Percentiles rank a stretch among this genome's conserved stretches.
phyloP scores from a whole-genome alignment of 1,139 yeast species.

The Meyerozyma elateridarum region DNA sequence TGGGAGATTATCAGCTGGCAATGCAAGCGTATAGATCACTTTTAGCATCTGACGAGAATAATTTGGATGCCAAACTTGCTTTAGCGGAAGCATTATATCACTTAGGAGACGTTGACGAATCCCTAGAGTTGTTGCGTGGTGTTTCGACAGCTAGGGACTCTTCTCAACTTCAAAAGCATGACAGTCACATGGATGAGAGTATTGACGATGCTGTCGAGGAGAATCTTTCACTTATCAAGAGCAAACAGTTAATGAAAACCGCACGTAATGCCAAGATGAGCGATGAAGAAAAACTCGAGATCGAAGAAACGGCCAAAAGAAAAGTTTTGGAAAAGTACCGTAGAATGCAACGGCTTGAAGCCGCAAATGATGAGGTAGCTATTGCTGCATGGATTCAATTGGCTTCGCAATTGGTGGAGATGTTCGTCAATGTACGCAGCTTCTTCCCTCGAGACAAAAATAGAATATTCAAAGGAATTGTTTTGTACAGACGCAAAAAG shows the following conservation, averaged over 20 bases:
- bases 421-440: constrained; percentile 69
- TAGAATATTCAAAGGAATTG: constrained; percentile 63
- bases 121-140: constrained; percentile 53
- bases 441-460: constrained; percentile 77
- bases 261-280: constrained; percentile 32
- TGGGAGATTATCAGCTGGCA: constrained; percentile 68
- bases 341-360: constrained; percentile 55
- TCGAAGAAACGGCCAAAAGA: constrained; percentile 55
- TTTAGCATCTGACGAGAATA: constrained; percentile 53
- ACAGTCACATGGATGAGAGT: constrained; percentile 3
- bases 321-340: constrained; percentile 63
- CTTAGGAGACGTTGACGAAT: constrained; percentile 61
- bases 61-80: constrained; percentile 69
- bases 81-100: constrained; percentile 79
- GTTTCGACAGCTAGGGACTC: constrained; percentile 31
- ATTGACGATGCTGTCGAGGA: constrained; percentile 8
- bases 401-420: constrained; percentile 78
- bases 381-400: constrained; percentile 77
- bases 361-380: constrained; percentile 60
- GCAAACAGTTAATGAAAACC: constrained; percentile 16
- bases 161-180: constrained; percentile 7
- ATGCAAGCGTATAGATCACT: constrained; percentile 58
- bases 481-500: constrained; percentile 55
- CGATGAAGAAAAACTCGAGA: constrained; percentile 52
- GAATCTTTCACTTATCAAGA: constrained; percentile 22